phyloP scores from a whole-genome alignment of 208 protist species.

The Wallacemonas sp. region DNA sequence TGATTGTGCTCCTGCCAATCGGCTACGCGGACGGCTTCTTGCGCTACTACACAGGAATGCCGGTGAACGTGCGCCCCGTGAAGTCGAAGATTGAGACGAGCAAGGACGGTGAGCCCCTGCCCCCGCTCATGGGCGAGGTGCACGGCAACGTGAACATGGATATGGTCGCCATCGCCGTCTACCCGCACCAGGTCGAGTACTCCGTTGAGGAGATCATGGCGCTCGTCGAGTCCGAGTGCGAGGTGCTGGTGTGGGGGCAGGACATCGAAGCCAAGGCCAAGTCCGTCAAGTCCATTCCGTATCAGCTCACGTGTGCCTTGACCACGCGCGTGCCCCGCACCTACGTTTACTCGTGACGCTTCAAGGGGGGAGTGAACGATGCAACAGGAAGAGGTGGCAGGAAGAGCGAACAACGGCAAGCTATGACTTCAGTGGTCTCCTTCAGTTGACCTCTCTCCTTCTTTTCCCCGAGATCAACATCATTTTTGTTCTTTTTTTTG shows the following conservation, averaged over 20 bases:
- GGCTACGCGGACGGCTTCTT: constrained; percentile 66
- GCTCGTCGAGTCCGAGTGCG: constrained; percentile 31
- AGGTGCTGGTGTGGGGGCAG: constrained; percentile 41
- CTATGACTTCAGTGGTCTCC: too few species aligned
- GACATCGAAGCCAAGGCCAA: constrained; percentile 45
- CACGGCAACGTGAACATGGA: constrained; percentile 66
- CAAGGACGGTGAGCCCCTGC: constrained; percentile 5
- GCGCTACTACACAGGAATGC: constrained; percentile 42
- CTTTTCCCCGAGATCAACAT: background rate
- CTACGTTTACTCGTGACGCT: constrained; percentile 30
- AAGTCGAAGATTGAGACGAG: background rate
- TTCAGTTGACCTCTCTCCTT: too few species aligned
- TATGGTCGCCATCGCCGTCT: constrained; percentile 34
- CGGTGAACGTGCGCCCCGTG: constrained; percentile 32
- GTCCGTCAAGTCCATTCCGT: constrained; percentile 39
- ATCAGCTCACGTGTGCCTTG: constrained; percentile 53
- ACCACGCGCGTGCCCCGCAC: constrained; percentile 40
- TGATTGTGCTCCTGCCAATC: constrained; percentile 44
- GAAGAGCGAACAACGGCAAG: background rate
- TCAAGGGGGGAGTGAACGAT: background rate
- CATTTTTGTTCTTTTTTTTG: background rate
- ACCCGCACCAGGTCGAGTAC: constrained; percentile 28
- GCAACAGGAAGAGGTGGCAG: background rate
- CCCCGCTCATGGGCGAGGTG: constrained; percentile 34
- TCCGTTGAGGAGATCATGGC: constrained; percentile 35